phyloP scores from a whole-genome alignment of 108 stramenopile species.

The Skeletonema marinoi region DNA sequence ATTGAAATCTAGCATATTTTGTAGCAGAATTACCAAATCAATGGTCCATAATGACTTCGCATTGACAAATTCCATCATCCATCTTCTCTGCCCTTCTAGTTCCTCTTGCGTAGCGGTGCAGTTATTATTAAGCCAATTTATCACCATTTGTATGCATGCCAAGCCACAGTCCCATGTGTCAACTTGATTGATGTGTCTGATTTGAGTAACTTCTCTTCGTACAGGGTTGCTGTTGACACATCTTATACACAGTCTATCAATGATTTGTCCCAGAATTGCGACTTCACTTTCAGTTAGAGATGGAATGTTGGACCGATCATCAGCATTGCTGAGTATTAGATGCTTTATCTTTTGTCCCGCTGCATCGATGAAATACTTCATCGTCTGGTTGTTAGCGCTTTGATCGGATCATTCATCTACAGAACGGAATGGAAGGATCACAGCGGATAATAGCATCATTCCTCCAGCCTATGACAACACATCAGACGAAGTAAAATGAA shows the following conservation, averaged over 20 bases:
- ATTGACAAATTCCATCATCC: conserved; percentile 42
- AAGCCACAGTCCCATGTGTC: conserved; percentile 76
- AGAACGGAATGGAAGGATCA: neutral
- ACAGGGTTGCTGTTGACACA: neutral
- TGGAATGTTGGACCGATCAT: neutral
- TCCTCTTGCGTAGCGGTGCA: neutral
- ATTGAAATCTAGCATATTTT: conserved; percentile 27
- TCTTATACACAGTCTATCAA: neutral
- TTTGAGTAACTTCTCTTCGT: conserved; percentile 5
- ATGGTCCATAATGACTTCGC: conserved; percentile 83
- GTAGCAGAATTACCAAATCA: conserved; percentile 65
- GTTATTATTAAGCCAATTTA: conserved; percentile 39
- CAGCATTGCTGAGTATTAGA: neutral
- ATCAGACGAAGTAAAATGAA: too few relatives aligned
- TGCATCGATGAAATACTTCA: neutral
- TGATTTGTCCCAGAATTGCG: neutral
- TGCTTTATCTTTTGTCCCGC: neutral
- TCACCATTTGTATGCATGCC: conserved; percentile 64
- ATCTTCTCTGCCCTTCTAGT: conserved; percentile 11
- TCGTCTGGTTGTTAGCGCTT: neutral
- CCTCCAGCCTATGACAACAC: too few relatives aligned
- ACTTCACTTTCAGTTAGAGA: neutral
- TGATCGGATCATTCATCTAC: too few relatives aligned
- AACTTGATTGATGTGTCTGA: conserved; percentile 40
- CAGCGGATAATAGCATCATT: too few relatives aligned